Base-by-base conservation (phyloP, 768 basidiomycete genomes). In the Pluteus cervinus region DNA sequence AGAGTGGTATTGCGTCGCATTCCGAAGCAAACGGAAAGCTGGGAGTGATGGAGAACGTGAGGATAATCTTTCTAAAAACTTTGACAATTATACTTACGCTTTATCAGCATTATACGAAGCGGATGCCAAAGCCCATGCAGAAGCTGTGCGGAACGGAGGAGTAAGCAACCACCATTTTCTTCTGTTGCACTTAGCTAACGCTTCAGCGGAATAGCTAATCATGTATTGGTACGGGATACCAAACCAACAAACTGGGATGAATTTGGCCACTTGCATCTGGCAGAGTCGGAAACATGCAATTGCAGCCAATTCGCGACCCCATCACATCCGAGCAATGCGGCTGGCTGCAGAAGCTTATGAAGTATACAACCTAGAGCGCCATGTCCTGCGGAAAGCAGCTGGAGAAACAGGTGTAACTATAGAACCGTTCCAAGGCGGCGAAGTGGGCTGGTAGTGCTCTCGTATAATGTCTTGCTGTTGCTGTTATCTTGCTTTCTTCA, bases 241-340 rank as follows among this genome's bases (percentile, higher is more conserved):
- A 1, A 64, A 87, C 47, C 71, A 71, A 33, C 55, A 67, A 24
- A 85, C 86, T 0, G 81, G 90, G 2, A 67, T 86, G 61, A 97
- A 97, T 57, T 76, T 96, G 37, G 91, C 93, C 6, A 96, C 92
- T 12, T 97, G 93, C 63, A 83, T 98, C 28, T 98, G 94, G 93
- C 81, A 86, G 61, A 88, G 85, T 28, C 79, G 92, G 5, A 73
- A 73, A 47, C 84, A 91, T 43, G 94, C 93, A 4, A 62, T 80
- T 18, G 79, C 78, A 3, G 92, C 92, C 1, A 89, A 79, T 47
- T 75, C 78, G 0, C 73, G 81, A 5, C 89, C 88, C 10, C 71
- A 83, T 40, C 94, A 97, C 51, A 71, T 83, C 39, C 70, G 70
- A 25, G 94, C 93, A 2, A 89, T 89, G 80, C 74, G 67, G 43